Conservation (phyloP, 805 yeast species). For the Teunomyces stri region DNA sequence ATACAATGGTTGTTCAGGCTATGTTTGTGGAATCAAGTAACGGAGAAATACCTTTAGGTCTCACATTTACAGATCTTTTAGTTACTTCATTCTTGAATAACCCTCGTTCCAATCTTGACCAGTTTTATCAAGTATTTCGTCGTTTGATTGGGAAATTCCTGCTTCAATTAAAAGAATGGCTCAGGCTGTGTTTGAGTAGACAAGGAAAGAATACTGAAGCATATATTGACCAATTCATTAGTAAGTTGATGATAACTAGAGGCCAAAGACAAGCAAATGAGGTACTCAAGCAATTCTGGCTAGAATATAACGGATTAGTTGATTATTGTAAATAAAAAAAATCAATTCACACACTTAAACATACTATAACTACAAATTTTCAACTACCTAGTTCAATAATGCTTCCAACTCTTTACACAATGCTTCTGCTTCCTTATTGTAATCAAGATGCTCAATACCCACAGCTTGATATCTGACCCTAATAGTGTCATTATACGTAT, state of each 20-base stretch:
- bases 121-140: constrained; percentile 52
- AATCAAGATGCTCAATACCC: constrained; percentile 53
- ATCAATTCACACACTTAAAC: constrained; percentile 2
- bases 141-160: constrained; percentile 48
- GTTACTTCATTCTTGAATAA: constrained; percentile 34
- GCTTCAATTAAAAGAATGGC: constrained; percentile 40
- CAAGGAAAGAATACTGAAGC: background rate
- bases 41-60: background rate
- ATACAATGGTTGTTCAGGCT: constrained; percentile 30
- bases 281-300: constrained; percentile 63
- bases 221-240: constrained; percentile 34
- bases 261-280: constrained; percentile 63
- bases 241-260: constrained; percentile 58
- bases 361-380: constrained; percentile 1
- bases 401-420: constrained; percentile 48
- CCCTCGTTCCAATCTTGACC: constrained; percentile 60
- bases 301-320: constrained; percentile 53
- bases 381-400: constrained; percentile 16
- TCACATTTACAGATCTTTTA: background rate
- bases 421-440: constrained; percentile 56
- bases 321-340: constrained; percentile 28
- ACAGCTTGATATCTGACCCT: constrained; percentile 74
- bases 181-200: constrained; percentile 5
- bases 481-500: constrained; percentile 74
- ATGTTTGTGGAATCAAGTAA: constrained; percentile 26